Base-by-base conservation (phyloP, 163 green algal species). In the Botryococcus braunii region DNA sequence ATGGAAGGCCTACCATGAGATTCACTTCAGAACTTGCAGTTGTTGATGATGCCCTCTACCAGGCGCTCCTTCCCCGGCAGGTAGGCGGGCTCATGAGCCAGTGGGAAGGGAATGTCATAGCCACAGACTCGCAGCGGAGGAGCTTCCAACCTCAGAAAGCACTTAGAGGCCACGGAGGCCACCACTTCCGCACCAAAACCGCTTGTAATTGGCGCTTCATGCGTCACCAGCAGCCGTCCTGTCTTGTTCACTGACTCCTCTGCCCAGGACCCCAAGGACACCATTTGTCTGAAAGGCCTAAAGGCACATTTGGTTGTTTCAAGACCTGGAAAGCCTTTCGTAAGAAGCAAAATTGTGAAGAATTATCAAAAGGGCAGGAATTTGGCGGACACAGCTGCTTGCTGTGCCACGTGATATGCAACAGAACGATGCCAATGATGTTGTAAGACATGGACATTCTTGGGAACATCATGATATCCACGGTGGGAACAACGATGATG, bases 171-270 rank as follows among this genome's bases (percentile, higher is more conserved):
- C 17, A 95, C 82, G 3, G 66, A 74, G 0, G 91, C 82, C 2
- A 84, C 83, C 3, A 97, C 69, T 72, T 97, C 91, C 0, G 90
- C 91, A 7, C 86, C 91, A 84, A 97, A 96, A 0, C 90, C 90
- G 1, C 77, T 79, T 25, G 90, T 96, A 1, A 92, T 62, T 0
- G 91, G 91, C 31, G 91, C 91, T 80, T 97, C 91, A 71, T 97
- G 91, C 55, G 72, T 90, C 17, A 97, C 91, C 46, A 97, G 55
- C 52, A 97, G 78, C 34, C 89, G 52, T 9, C 83, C 88, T 25
- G 91, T 97, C 68, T 92, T 94, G 65, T 69, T 81, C 5, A 96
- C 90, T 3, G 84, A 93, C 3, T 63, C 63, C 29, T 76, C 72
- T 74, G 69, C 69, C 46, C 48, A 34, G 55, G 17, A 55, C 21